Evolutionary conservation across 2,329 filamentous ascomycete species (phyloP).

Genomic region (Ceratocystis destructans): DNA sequence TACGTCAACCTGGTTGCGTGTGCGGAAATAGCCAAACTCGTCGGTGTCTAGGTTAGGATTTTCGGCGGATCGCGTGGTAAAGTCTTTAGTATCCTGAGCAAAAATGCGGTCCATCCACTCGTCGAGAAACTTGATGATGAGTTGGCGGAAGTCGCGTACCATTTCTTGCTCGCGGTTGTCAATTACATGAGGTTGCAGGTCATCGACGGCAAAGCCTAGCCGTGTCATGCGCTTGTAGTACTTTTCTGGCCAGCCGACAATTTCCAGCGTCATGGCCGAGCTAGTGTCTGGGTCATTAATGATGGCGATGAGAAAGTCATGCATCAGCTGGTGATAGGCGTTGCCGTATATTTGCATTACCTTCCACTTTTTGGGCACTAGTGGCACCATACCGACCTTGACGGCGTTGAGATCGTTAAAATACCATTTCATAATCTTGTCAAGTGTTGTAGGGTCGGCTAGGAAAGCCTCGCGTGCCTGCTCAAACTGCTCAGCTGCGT

Average conservation of each 20-base stretch:
- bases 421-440: constrained; percentile 87
- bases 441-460: constrained; percentile 66
- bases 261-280: constrained; percentile 75
- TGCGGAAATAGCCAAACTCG: constrained; percentile 81
- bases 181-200: constrained; percentile 74
- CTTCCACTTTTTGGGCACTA: constrained; percentile 95
- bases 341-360: constrained; percentile 81
- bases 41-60: constrained; percentile 67
- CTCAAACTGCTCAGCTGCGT: constrained; percentile 61
- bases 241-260: constrained; percentile 88
- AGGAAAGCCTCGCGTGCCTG: constrained; percentile 61
- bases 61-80: constrained; percentile 62
- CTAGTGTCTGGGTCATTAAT: constrained; percentile 76
- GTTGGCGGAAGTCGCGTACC: constrained; percentile 81
- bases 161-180: constrained; percentile 83
- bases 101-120: constrained; percentile 97
- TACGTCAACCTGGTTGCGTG: constrained; percentile 81
- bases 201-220: constrained; percentile 61
- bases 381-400: constrained; percentile 74
- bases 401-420: constrained; percentile 97
- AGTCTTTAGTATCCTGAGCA: constrained; percentile 64
- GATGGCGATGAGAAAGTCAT: constrained; percentile 72
- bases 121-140: constrained; percentile 90
- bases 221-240: constrained; percentile 95
- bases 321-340: constrained; percentile 91